Evolutionary conservation across 352 stramenopile species (phyloP).

Genomic region (Phytophthora sp.): DNA sequence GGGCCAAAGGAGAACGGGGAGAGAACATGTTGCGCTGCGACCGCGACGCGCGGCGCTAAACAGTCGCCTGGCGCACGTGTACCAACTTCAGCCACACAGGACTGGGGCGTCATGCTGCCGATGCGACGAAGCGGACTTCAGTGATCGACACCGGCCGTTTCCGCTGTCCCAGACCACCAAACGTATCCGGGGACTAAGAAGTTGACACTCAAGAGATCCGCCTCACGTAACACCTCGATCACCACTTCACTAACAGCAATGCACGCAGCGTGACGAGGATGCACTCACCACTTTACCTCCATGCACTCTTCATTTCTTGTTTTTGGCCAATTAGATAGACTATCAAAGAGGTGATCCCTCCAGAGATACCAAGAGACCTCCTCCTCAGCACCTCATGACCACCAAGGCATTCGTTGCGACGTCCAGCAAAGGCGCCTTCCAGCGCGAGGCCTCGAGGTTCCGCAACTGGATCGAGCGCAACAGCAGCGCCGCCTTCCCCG

Average conservation of each 20-base stretch:
- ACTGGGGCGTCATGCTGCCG: not conserved
- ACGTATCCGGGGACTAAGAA: conserved; percentile 16
- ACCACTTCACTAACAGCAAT: not conserved
- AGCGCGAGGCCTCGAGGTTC: conserved; percentile 34
- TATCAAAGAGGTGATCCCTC: too few species aligned
- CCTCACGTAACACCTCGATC: conserved; percentile 2
- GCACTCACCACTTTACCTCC: too few species aligned
- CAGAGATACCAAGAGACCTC: not conserved
- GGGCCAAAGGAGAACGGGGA: conserved; percentile 2
- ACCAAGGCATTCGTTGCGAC: conserved; percentile 29
- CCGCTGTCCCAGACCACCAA: not conserved
- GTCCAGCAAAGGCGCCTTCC: conserved; percentile 37
- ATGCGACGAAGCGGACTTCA: conserved; percentile 18
- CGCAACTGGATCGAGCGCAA: conserved; percentile 43
- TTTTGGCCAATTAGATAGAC: conserved; percentile 24
- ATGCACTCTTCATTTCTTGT: too few species aligned
- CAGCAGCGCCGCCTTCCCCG: conserved; percentile 19
- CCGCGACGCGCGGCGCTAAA: not conserved
- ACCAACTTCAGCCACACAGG: conserved; percentile 2
- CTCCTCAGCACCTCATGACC: conserved; percentile 10
- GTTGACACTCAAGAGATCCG: not conserved
- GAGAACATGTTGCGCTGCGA: conserved; percentile 15
- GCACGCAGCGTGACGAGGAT: too few species aligned
- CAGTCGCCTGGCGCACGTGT: conserved; percentile 14
- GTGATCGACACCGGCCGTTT: conserved; percentile 16